Percentiles rank a stretch among this genome's conserved stretches.
Conservation (phyloP, 805 yeast species). For the Wickerhamiella galacta region DNA sequence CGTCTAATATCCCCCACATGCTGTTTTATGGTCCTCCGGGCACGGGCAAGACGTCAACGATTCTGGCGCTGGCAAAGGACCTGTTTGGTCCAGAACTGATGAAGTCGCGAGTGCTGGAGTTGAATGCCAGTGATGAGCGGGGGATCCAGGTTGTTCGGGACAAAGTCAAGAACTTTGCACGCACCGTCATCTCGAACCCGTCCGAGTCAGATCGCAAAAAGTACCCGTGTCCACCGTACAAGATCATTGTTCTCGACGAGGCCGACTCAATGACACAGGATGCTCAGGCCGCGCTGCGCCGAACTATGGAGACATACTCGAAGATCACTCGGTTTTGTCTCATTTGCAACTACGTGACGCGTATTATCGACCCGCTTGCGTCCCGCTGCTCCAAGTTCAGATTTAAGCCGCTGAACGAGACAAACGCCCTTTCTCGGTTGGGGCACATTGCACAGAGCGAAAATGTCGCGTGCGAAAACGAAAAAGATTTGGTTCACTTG, state of each 20-base stretch:
- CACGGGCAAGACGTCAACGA: constrained; percentile 82
- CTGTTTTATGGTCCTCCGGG: constrained; percentile 94
- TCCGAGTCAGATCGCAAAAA: constrained; percentile 44
- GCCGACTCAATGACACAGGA: constrained; percentile 94
- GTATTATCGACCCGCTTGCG: constrained; percentile 92
- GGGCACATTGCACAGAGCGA: constrained; percentile 41
- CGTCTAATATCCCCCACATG: constrained; percentile 60
- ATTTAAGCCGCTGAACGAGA: constrained; percentile 59
- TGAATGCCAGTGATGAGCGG: constrained; percentile 94
- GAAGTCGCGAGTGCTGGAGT: constrained; percentile 78
- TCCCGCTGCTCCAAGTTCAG: constrained; percentile 93
- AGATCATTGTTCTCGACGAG: constrained; percentile 80
- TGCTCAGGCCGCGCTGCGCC: constrained; percentile 81
- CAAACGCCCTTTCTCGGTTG: constrained; percentile 54
- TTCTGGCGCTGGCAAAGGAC: constrained; percentile 73
- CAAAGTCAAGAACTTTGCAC: constrained; percentile 88
- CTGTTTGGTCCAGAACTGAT: constrained; percentile 79
- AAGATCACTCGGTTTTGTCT: constrained; percentile 83
- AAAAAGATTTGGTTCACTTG: constrained; percentile 44
- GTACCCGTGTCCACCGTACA: constrained; percentile 95
- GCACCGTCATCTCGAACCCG: constrained; percentile 71
- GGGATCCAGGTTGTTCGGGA: constrained; percentile 97
- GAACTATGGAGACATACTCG: constrained; percentile 55
- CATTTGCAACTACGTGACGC: constrained; percentile 88
- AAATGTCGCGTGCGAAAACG: constrained; percentile 24